Evolutionary conservation across 169 alveolate genomes (phyloP).

Genomic region (Perkinsus marinus): DNA sequence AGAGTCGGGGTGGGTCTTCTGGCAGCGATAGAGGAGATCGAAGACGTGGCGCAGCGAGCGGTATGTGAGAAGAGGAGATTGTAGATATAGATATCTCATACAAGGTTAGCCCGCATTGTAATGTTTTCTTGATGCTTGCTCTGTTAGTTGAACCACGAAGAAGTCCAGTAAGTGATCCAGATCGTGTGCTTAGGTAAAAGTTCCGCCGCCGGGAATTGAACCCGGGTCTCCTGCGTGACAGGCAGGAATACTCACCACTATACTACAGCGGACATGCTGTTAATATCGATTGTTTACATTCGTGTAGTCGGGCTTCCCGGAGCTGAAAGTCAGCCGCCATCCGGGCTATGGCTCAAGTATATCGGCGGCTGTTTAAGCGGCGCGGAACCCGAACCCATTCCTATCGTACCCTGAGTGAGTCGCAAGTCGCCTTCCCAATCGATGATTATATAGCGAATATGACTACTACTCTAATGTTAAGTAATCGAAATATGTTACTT

Average conservation of each 20-base stretch:
- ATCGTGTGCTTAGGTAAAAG: background rate
- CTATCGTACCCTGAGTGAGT: background rate
- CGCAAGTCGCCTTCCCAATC: too few species aligned
- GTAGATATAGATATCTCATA: too few species aligned
- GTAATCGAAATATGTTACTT: too few species aligned
- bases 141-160: background rate
- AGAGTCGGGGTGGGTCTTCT: background rate
- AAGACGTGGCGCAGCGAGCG: background rate
- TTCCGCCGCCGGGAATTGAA: background rate
- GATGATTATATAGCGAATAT: too few species aligned
- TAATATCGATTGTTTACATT: background rate
- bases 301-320: background rate
- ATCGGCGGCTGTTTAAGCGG: background rate
- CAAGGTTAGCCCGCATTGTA: too few species aligned
- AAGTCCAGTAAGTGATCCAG: too few species aligned
- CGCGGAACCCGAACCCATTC: background rate
- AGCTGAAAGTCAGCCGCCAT: background rate
- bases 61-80: background rate
- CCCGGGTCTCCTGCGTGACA: background rate
- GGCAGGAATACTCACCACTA: background rate
- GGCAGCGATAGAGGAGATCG: background rate
- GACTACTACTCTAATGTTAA: too few species aligned
- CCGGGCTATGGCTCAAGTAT: background rate
- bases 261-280: background rate
- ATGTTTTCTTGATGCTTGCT: too few species aligned